Conservation (phyloP, 2,329 filamentous ascomycete genomes). For the Waltergamsia citrina region DNA sequence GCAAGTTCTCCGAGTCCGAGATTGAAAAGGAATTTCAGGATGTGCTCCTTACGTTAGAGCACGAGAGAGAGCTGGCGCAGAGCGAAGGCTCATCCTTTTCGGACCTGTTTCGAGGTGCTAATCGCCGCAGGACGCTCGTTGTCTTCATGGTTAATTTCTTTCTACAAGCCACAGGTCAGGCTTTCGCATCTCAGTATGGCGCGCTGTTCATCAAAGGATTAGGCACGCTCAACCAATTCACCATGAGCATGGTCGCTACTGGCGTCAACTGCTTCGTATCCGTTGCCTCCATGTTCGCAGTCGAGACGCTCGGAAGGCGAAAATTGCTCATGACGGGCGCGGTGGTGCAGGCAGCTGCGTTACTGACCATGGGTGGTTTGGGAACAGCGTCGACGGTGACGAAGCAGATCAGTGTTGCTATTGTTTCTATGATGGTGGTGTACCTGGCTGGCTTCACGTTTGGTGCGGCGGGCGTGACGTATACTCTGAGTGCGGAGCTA, state of each 20-base stretch:
- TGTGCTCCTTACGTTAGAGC: slow-evolving; percentile 11
- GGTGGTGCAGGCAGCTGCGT: slow-evolving; percentile 11
- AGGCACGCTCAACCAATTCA: slow-evolving; percentile 16
- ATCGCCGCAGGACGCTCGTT: slow-evolving; percentile 13
- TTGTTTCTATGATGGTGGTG: slow-evolving; percentile 17
- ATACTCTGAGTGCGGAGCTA: slow-evolving; percentile 22
- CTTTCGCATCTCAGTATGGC: slow-evolving; percentile 16
- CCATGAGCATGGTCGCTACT: slow-evolving; percentile 9
- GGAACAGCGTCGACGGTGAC: too few relatives aligned
- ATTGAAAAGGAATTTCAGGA: slow-evolving; percentile 10
- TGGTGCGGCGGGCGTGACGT: slow-evolving; percentile 21
- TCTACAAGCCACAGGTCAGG: slow-evolving; percentile 15
- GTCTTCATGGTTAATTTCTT: slow-evolving; percentile 17
- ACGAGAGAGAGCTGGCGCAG: slow-evolving; percentile 8
- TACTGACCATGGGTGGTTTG: slow-evolving; percentile 22
- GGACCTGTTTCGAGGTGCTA: slow-evolving; percentile 8
- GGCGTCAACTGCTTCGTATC: slow-evolving; percentile 7
- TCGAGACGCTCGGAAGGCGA: slow-evolving; percentile 8
- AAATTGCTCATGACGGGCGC: slow-evolving; percentile 13
- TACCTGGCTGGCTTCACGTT: slow-evolving; percentile 16
- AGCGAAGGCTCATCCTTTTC: slow-evolving; percentile 9
- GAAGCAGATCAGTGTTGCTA: slow-evolving; percentile 17
- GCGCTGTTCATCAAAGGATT: slow-evolving; percentile 16
- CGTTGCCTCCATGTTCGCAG: slow-evolving; percentile 5
- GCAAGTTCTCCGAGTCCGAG: slow-evolving; percentile 11